These are phyloP conservation scores for Dichomitus squalens DNA, from an alignment of 1,284 basidiomycete genomes.

Conservation along the genomic window DNA sequence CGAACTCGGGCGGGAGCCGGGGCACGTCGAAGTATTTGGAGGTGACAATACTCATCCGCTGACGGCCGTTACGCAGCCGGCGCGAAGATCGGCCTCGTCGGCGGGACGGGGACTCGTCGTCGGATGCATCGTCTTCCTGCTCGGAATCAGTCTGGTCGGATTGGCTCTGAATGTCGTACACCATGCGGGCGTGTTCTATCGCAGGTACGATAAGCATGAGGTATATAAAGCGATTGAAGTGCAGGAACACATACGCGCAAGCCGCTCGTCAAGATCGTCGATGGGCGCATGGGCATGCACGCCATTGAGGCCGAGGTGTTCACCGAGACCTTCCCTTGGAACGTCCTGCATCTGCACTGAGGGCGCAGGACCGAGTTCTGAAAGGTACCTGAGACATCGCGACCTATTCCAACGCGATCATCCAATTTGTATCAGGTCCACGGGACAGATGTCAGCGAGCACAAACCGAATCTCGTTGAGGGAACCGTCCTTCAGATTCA, in stretches of 20 bases:
- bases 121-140: slow-evolving; percentile 54
- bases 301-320: slow-evolving; percentile 59
- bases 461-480: slow-evolving; percentile 80
- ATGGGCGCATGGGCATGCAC: slow-evolving; percentile 46
- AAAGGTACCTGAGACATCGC: slow-evolving; percentile 68
- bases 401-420: neutral
- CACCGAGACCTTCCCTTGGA: slow-evolving; percentile 65
- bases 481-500: slow-evolving; percentile 83
- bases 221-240: neutral
- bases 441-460: neutral
- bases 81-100: slow-evolving; percentile 33
- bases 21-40: slow-evolving; percentile 55
- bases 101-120: slow-evolving; percentile 38
- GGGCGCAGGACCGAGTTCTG: slow-evolving; percentile 80
- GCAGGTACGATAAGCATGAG: neutral
- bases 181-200: slow-evolving; percentile 63
- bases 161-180: slow-evolving; percentile 62
- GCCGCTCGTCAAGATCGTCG: slow-evolving; percentile 65
- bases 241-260: slow-evolving; percentile 64
- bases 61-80: slow-evolving; percentile 34
- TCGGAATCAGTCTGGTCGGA: slow-evolving; percentile 45
- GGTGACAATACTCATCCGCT: slow-evolving; percentile 71
- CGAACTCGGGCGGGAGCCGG: slow-evolving; percentile 23
- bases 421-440: neutral
- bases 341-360: slow-evolving; percentile 89